A percentile compares a stretch with the other conserved stretches of the same genome.
These are phyloP conservation scores for Rhizophlyctis rosea DNA, from an alignment of 192 early-diverging fungal genomes.

Conservation along the genomic window DNA sequence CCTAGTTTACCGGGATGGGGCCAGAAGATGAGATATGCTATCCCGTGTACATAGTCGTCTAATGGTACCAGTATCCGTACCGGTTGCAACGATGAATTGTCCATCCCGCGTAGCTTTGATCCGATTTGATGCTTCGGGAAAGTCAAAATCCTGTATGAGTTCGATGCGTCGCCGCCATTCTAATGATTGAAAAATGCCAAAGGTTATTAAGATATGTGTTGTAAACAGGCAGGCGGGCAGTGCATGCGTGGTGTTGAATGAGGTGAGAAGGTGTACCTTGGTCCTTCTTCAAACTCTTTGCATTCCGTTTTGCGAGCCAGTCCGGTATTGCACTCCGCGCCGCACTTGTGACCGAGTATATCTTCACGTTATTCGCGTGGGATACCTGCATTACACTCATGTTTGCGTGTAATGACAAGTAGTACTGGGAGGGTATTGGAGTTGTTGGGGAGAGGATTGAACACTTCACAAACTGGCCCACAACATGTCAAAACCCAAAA, in stretches of 20 bases:
- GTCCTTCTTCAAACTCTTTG: slow-evolving; percentile 77
- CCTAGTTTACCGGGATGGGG: slow-evolving; percentile 26
- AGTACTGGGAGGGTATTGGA: no score
- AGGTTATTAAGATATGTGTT: neutral
- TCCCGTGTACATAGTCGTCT: no score
- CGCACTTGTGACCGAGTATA: slow-evolving; percentile 67
- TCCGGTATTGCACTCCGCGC: slow-evolving; percentile 77
- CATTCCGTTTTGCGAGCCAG: slow-evolving; percentile 86
- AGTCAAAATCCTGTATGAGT: slow-evolving; percentile 97
- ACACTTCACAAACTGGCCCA: no score
- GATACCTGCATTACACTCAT: slow-evolving; percentile 78
- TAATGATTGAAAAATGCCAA: slow-evolving; percentile 24
- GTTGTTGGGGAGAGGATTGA: no score
- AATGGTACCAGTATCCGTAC: slow-evolving; percentile 40
- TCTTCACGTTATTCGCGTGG: slow-evolving; percentile 91
- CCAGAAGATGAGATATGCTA: no score
- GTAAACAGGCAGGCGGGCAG: neutral
- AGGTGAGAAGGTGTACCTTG: slow-evolving; percentile 10
- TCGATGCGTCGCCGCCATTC: slow-evolving; percentile 91
- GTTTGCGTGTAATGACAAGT: no score
- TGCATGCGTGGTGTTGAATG: neutral
- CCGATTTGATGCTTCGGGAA: slow-evolving; percentile 86
- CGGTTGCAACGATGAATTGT: slow-evolving; percentile 85
- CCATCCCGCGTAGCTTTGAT: slow-evolving; percentile 85
- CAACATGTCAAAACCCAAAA: no score